Base-by-base conservation (phyloP, 129 eudicot genomes). In the Sambucus nigra region DNA sequence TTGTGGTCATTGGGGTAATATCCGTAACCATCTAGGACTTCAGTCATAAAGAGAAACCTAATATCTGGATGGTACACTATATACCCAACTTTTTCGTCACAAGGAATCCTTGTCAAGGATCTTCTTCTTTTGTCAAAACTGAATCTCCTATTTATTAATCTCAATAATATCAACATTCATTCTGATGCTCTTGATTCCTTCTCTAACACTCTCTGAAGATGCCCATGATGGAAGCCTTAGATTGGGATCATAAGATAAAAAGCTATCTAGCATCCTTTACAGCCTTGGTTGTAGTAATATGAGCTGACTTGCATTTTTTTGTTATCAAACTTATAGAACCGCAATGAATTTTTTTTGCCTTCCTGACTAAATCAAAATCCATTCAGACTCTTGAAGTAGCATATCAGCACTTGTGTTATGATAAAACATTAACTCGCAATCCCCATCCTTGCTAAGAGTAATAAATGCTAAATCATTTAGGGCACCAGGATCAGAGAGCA, bases 401-500 rank as follows among this genome's bases (percentile, higher is more conserved):
- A 85, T 91, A 73, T 85, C 98, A 40, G 95, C 98, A 72, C 98
- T 91, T 32, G 95, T 95, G 63, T 91, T 91, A 50, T 94, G 82
- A 51, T 85, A 91, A 73, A 85, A 85, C 98, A 91, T 91, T 74
- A 91, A 91, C 60, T 91, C 98, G 31, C 95, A 87, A 61, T 91
- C 98, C 16, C 98, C 95, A 35, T 82, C 82, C 27, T 81, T 82
- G 60, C 68, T 85, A 47, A 91, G 67, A 0, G 95, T 85, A 20
- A 91, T 94, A 64, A 91, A 91, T 7, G 98, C 98, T 68, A 91
- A 72, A 53, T 95, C 98, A 45, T 95, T 85, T 45, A 94, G 86
- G 13, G 98, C 98, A 74, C 89, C 95, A 45, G 98, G 94, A 69
- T 91, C 98, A 75, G 85, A 91, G 28, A 94, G 84, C 98, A 91